These are phyloP conservation scores for Podospora pseudopauciseta DNA, from an alignment of 495 filamentous ascomycete species.

Conservation along the genomic window DNA sequence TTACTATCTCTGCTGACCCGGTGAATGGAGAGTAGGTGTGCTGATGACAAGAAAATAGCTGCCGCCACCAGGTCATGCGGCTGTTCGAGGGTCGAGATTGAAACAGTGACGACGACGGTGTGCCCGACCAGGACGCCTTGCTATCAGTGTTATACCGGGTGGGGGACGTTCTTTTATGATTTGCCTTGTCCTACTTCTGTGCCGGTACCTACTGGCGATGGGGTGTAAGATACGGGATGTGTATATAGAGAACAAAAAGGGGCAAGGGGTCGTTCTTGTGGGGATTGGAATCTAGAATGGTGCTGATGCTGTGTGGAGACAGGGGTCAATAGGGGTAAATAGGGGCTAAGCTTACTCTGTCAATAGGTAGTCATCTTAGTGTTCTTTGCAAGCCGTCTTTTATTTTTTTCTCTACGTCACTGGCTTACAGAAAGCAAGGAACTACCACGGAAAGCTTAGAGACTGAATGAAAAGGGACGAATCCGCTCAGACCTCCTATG, in stretches of 20 bases:
- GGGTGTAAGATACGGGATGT: not conserved
- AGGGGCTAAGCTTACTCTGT: not conserved
- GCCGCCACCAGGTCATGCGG: slow-evolving; percentile 24
- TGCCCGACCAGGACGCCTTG: slow-evolving; percentile 26
- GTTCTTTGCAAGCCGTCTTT: too few species aligned
- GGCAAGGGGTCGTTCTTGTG: not conserved
- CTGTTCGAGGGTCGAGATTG: slow-evolving; percentile 19
- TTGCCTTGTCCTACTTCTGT: slow-evolving; percentile 12
- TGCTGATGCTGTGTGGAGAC: not conserved
- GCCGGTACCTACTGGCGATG: not conserved
- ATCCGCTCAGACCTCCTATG: not conserved
- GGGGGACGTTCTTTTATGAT: slow-evolving; percentile 23
- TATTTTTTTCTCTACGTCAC: too few species aligned
- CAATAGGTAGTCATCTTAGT: too few species aligned
- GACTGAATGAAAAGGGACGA: too few species aligned
- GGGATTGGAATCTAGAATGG: too few species aligned
- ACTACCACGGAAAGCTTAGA: too few species aligned
- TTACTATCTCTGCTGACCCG: too few species aligned
- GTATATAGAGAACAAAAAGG: not conserved
- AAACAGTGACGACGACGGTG: slow-evolving; percentile 21
- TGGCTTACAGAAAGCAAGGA: too few species aligned
- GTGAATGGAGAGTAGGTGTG: not conserved
- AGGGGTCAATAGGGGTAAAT: not conserved
- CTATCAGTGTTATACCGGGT: slow-evolving; percentile 28
- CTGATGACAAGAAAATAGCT: slow-evolving; percentile 1